Conservation (phyloP, 106 monocot genomes). For the Dendrobium nobile region DNA sequence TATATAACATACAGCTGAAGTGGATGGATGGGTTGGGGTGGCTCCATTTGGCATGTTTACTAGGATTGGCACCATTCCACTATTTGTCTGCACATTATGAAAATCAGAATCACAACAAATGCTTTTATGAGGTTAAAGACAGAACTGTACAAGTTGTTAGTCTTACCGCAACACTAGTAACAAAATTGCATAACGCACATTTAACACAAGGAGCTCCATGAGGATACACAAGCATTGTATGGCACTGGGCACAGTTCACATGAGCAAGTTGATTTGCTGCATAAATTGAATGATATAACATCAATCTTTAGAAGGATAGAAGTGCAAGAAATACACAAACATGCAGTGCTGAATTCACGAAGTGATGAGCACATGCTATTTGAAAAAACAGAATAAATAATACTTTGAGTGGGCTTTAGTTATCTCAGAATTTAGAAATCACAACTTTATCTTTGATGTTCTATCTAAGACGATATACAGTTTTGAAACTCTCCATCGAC, state of each 20-base stretch:
- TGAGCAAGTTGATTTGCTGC: conserved; percentile 55
- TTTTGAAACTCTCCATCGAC: too few species aligned
- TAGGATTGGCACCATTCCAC: conserved; percentile 22
- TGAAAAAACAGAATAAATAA: too few species aligned
- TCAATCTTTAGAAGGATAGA: background rate
- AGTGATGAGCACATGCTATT: background rate
- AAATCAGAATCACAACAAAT: background rate
- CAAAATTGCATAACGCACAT: conserved; percentile 54
- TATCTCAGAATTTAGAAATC: too few species aligned
- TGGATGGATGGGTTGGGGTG: conserved; percentile 14
- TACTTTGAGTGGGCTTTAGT: too few species aligned
- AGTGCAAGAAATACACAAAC: background rate
- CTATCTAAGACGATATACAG: too few species aligned
- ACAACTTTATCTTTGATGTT: too few species aligned
- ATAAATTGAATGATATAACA: conserved; percentile 1
- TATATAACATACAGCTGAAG: conserved; percentile 29
- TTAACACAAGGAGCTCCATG: conserved; percentile 60
- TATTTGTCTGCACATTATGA: conserved; percentile 18
- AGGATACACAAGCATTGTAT: conserved; percentile 51
- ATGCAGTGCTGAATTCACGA: background rate
- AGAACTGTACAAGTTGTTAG: background rate
- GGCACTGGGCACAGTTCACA: conserved; percentile 54
- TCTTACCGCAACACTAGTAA: conserved; percentile 50
- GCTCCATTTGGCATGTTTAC: conserved; percentile 34
- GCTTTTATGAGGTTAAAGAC: background rate